Percentiles rank a stretch among this genome's conserved stretches.
Evolutionary conservation across 2,329 filamentous ascomycete species (phyloP).

Genomic region (Trichoderma afroharzianum): DNA sequence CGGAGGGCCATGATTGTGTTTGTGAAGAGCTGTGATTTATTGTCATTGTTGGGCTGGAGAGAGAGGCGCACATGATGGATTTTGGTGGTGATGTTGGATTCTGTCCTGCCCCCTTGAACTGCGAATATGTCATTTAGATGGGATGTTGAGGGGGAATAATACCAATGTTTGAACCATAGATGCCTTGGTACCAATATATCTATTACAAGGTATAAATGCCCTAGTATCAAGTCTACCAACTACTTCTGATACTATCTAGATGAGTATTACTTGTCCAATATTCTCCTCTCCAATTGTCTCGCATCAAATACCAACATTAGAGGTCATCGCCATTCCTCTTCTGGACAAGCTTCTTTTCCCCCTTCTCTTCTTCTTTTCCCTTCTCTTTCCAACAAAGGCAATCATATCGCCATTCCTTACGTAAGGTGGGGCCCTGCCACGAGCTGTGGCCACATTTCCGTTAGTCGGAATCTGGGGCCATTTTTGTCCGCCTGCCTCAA

Average conservation of each 20-base stretch:
- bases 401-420: neutral
- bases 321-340: neutral
- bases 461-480: neutral
- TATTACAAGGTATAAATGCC: neutral
- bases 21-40: too few species aligned
- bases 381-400: neutral
- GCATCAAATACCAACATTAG: neutral
- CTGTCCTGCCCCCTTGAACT: neutral
- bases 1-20: neutral
- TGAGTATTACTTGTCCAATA: neutral
- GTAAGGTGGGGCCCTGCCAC: constrained; percentile 5
- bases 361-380: neutral
- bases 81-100: neutral
- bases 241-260: too few species aligned
- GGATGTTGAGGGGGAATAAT: neutral
- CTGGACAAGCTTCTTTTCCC: neutral
- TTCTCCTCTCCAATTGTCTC: neutral
- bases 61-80: neutral
- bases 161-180: neutral
- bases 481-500: neutral
- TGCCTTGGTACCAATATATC: neutral
- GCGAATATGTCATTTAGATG: neutral
- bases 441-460: constrained; percentile 20
- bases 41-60: neutral
- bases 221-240: neutral